Base-by-base conservation (phyloP, 106 monocot species). In the Dendrobium nobile region DNA sequence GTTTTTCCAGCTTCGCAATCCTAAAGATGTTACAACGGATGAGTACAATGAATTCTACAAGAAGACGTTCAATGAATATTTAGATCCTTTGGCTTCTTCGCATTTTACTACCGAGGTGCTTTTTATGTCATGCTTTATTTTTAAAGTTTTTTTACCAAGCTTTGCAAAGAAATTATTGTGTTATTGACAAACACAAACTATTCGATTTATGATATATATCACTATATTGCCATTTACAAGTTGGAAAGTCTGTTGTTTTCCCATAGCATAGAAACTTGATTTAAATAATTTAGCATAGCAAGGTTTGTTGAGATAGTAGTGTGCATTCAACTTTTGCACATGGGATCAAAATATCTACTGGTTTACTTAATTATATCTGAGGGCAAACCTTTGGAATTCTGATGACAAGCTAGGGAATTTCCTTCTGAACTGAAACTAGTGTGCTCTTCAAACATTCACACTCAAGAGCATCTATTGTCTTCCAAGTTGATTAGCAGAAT, bases 21-120 rank as follows among this genome's bases (percentile, higher is more conserved):
- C 99, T 48, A 99, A 91, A 77, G 99, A 95, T 47, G 99, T 99
- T 54, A 87, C 91, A 15, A 99, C 91, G 18, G 93, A 91, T 41
- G 91, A 99, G 55, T 99, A 99, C 76, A 99, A 99, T 89, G 99
- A 99, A 54, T 99, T 99, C 81, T 99, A 91, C 86, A 99, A 85
- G 86, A 99, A 88, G 77, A 95, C 99, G 7, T 99, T 99, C 73
- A 88, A 95, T 80, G 99, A 99, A 75, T 99, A 93, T 55, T 81
- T 99, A 84, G 99, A 99, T 80, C 99, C 99, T 22, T 78, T 99
- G 61, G 99, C 99, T 20, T 95, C 92, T 48, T 93, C 95, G 41
- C 99, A 99, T 78, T 99, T 99, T 75, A 99, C 92, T 9, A 99
- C 99, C 16, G 99, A 99, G 95, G 99, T 99, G 81, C 56, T 42